Evolutionary conservation across 495 filamentous ascomycete species (phyloP), one percentile per base, ranked within the genome.

Genomic region (Choiromyces venosus): DNA sequence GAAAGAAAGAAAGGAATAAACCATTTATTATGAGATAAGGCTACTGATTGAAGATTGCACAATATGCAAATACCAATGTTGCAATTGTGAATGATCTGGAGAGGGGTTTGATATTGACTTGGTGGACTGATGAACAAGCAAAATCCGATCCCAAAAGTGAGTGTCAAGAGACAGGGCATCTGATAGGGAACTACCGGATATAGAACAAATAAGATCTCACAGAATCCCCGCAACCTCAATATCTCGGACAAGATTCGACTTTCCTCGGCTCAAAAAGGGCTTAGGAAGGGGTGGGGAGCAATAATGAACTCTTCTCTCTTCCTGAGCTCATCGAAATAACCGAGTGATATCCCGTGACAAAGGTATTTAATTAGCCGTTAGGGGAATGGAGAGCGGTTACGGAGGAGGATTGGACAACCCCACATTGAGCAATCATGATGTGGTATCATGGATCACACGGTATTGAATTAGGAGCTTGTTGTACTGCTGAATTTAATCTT

Each of bases 121-220:
- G 9, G 10, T 61, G 52, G 52, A 61, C 52, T 61, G 52, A 61
- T 61, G 52, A 61, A 61, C 52, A 61, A 61, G 52, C 25, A 61
- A 61, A 61, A 33, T 61, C 25, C 52, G 52, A 61, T 61, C 52
- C 52, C 52, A 61, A 33, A 29, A 61, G 25, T 61, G 52, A 29
- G 25, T 33, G 52, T 61, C 52, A 6, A 33, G 52, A 61, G 52
- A 29, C 12, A 33, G 25, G 9, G 25, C 52, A 61, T 10, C 52
- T 61, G 52, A 61, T 61, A 61, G 25, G 52, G 52, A 61, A 61
- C 52, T 61, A 33, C 25, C 52, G 52, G 52, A 29, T 61, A 61
- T 61, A 18, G 52, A 61, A 61, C 52, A 61, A 16, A 29, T 61
- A 33, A 61, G 9, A 25, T 61, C 12, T 56, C 10, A 14, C 52